Evolutionary conservation across 129 eudicot species (phyloP).

Genomic region (Helianthus tuberosus): DNA sequence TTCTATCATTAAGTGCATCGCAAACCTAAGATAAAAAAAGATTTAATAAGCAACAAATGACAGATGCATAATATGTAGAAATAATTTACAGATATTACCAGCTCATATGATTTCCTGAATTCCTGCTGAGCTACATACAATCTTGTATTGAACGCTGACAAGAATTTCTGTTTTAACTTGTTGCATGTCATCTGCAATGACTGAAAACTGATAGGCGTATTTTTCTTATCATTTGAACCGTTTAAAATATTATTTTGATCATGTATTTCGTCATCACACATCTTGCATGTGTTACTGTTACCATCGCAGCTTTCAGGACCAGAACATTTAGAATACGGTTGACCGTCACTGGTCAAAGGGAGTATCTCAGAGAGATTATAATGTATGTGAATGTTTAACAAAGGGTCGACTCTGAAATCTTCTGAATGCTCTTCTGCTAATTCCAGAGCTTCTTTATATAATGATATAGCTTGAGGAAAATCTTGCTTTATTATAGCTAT

Average conservation of each 20-base stretch:
- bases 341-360: constrained; percentile 40
- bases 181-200: constrained; percentile 61
- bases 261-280: constrained; percentile 34
- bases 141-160: constrained; percentile 57
- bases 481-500: constrained; percentile 79
- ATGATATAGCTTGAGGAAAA: constrained; percentile 58
- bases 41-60: constrained; percentile 8
- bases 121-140: constrained; percentile 70
- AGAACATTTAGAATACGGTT: constrained; percentile 26
- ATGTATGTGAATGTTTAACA: constrained; percentile 82
- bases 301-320: constrained; percentile 35
- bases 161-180: constrained; percentile 60
- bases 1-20: constrained; percentile 47
- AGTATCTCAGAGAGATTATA: constrained; percentile 84
- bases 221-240: constrained; percentile 27
- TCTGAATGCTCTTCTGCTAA: constrained; percentile 73
- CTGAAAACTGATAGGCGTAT: constrained; percentile 37
- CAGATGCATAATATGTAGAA: neutral
- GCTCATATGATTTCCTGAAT: constrained; percentile 67
- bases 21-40: constrained; percentile 43
- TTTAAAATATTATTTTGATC: constrained; percentile 30
- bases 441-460: constrained; percentile 76
- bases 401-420: constrained; percentile 91
- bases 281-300: constrained; percentile 33
- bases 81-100: constrained; percentile 53